Evolutionary conservation across 2,329 filamentous ascomycete genomes (phyloP).

Genomic region (Pyricularia pennisetigena): DNA sequence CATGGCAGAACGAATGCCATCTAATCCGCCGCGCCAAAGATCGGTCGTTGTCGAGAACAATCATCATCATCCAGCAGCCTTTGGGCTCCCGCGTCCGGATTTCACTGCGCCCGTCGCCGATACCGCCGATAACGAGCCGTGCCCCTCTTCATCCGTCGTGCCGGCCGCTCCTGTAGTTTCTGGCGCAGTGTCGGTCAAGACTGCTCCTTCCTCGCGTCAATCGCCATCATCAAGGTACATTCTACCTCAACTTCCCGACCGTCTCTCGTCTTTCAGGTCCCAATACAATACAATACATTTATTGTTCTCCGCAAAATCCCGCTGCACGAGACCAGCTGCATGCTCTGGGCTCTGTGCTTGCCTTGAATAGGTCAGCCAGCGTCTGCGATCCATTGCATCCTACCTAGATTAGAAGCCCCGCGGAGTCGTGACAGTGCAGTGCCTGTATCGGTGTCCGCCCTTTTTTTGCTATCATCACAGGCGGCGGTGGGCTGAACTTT

Average conservation of each 20-base stretch:
- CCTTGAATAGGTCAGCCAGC: background rate
- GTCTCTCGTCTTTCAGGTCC: background rate
- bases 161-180: background rate
- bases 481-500: background rate
- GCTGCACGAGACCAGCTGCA: background rate
- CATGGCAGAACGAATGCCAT: slow-evolving; percentile 54
- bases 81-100: background rate
- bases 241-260: background rate
- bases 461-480: background rate
- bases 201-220: background rate
- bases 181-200: background rate
- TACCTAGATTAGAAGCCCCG: background rate
- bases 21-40: slow-evolving; percentile 30
- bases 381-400: background rate
- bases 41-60: slow-evolving; percentile 43
- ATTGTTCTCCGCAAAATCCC: background rate
- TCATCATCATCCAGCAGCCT: slow-evolving; percentile 11
- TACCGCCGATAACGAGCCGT: slow-evolving; percentile 1
- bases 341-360: background rate
- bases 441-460: background rate
- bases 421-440: background rate
- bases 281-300: background rate
- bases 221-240: background rate
- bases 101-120: background rate
- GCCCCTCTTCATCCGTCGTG: background rate